Conservation (phyloP, 305 asterid species). For the Rubia occidens region DNA sequence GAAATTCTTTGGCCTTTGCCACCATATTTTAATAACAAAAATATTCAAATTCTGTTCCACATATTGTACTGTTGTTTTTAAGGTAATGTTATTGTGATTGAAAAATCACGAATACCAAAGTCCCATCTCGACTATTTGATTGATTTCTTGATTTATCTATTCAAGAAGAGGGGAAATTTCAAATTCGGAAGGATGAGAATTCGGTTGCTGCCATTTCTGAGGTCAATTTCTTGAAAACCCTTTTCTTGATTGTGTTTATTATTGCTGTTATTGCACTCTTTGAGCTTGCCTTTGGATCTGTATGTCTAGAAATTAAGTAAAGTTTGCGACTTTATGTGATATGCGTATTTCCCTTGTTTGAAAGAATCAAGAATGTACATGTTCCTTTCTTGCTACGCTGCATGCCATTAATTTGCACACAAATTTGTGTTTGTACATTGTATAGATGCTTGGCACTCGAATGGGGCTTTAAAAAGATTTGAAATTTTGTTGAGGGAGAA, state of each 20-base stretch:
- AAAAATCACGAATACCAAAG: neutral
- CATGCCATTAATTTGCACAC: neutral
- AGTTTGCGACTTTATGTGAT: neutral
- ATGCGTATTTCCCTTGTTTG: neutral
- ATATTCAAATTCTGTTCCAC: neutral
- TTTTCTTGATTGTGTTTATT: neutral
- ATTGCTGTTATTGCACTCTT: neutral
- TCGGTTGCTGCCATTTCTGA: slow-evolving; percentile 6
- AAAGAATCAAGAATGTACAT: slow-evolving; percentile 2
- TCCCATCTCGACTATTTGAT: neutral
- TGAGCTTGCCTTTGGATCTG: slow-evolving; percentile 4
- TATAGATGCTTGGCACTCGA: neutral
- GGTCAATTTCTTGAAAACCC: neutral
- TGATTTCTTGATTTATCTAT: neutral
- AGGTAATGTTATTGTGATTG: slow-evolving; percentile 4
- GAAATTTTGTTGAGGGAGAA: neutral
- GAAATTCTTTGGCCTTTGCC: slow-evolving; percentile 4
- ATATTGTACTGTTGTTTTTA: neutral
- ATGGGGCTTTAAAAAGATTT: neutral
- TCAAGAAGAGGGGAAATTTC: neutral
- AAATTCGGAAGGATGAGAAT: neutral
- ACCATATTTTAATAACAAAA: neutral
- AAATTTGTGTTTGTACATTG: neutral
- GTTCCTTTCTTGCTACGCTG: neutral
- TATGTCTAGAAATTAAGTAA: neutral